phyloP scores from a whole-genome alignment of 2,329 filamentous ascomycete species.

The Alternaria solani region DNA sequence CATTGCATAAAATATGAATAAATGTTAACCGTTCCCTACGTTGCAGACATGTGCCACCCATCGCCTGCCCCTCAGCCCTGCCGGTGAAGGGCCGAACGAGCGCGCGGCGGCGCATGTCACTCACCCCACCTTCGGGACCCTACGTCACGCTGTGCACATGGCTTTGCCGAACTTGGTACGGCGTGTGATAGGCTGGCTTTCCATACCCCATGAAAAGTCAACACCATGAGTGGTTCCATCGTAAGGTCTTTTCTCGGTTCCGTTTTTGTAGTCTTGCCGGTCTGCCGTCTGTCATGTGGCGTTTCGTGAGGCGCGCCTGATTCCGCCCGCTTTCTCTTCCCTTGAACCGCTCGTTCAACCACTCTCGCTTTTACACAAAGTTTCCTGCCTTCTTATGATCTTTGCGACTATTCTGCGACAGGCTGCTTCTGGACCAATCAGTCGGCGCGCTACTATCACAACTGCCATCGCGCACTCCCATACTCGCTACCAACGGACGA shows the following conservation, averaged over 20 bases:
- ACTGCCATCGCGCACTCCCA: background rate
- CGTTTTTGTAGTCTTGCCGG: slow-evolving; percentile 6
- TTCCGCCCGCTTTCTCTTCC: background rate
- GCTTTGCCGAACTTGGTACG: slow-evolving; percentile 1
- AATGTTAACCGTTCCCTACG: slow-evolving; percentile 1
- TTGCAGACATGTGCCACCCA: slow-evolving; percentile 8
- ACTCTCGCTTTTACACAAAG: background rate
- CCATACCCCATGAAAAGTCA: slow-evolving; percentile 11
- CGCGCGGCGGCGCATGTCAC: slow-evolving; percentile 18
- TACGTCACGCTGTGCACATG: slow-evolving; percentile 21
- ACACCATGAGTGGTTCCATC: slow-evolving; percentile 15
- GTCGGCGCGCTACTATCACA: slow-evolving; percentile 1
- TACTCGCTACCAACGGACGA: background rate
- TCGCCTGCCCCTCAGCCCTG: slow-evolving; percentile 28
- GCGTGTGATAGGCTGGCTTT: slow-evolving; percentile 11
- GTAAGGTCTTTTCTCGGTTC: slow-evolving; percentile 4
- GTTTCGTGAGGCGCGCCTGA: background rate
- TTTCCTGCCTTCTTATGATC: slow-evolving; percentile 10
- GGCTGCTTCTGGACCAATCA: slow-evolving; percentile 13
- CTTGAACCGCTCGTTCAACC: background rate
- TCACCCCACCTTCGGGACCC: slow-evolving; percentile 19
- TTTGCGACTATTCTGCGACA: slow-evolving; percentile 6
- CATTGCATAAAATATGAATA: slow-evolving; percentile 5
- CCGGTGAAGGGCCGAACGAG: slow-evolving; percentile 18
- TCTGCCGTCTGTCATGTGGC: slow-evolving; percentile 11